Conservation (phyloP, 257 asterid genomes). For the Nicotiana noctiflora region DNA sequence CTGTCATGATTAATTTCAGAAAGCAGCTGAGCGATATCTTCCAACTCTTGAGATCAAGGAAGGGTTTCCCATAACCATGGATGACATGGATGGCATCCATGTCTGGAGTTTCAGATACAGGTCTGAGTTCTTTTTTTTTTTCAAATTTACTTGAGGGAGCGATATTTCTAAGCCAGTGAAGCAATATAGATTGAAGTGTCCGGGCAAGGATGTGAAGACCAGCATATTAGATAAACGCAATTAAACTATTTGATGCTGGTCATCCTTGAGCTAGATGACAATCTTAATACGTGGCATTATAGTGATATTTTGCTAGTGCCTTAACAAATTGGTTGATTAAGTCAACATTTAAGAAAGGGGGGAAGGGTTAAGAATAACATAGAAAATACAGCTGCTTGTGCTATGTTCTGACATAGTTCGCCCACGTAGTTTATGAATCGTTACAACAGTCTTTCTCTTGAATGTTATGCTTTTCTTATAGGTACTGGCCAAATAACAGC, state of each 20-base stretch:
- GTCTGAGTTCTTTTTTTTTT: constrained; percentile 4
- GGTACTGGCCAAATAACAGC: constrained; percentile 48
- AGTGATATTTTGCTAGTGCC: neutral
- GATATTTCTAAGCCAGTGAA: neutral
- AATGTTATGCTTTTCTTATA: constrained; percentile 1
- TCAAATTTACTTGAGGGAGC: constrained; percentile 1
- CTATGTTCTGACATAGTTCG: neutral
- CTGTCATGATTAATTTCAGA: constrained; percentile 22
- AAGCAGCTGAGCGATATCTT: constrained; percentile 33
- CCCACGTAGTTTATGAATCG: neutral
- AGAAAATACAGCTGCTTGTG: neutral
- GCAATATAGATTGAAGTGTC: neutral
- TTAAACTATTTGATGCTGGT: neutral
- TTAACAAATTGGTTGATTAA: neutral
- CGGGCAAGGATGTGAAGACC: neutral
- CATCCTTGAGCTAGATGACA: neutral
- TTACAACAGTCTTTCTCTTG: neutral
- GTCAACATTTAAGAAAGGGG: neutral
- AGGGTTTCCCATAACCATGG: constrained; percentile 34
- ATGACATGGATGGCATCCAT: constrained; percentile 44
- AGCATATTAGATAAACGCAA: neutral
- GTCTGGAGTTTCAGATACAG: constrained; percentile 41
- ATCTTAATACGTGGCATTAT: neutral
- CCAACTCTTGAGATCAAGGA: constrained; percentile 36
- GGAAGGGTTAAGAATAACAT: neutral